Conservation (phyloP, 495 filamentous ascomycete species). For the Chaetomium cochliodes region DNA sequence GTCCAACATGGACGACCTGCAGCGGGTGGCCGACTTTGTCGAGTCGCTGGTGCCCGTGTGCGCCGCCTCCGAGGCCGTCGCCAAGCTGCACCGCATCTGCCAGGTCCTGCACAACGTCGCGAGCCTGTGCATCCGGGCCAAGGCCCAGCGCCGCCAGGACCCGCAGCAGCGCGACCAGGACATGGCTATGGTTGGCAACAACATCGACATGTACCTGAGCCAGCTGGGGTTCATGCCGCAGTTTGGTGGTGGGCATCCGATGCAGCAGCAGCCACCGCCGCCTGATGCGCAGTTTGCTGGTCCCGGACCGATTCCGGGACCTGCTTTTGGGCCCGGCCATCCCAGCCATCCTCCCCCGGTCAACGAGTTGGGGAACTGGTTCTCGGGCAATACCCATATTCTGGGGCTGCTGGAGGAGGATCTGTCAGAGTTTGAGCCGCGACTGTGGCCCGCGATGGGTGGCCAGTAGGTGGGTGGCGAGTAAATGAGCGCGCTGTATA, state of each 20-base stretch:
- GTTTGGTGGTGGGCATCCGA: not conserved
- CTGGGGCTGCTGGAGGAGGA: slow-evolving; percentile 63
- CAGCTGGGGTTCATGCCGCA: slow-evolving; percentile 61
- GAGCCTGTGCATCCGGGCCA: slow-evolving; percentile 60
- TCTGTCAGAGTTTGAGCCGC: slow-evolving; percentile 48
- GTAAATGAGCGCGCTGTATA: not conserved
- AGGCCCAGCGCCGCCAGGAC: slow-evolving; percentile 41
- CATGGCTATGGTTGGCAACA: slow-evolving; percentile 53
- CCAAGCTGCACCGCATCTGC: slow-evolving; percentile 59
- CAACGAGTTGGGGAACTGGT: slow-evolving; percentile 63
- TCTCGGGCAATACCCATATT: slow-evolving; percentile 64
- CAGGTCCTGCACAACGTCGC: slow-evolving; percentile 62
- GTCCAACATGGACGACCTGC: slow-evolving; percentile 48
- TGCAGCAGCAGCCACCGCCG: not conserved
- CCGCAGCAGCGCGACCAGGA: slow-evolving; percentile 29
- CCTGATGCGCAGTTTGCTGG: slow-evolving; percentile 9
- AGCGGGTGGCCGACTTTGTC: slow-evolving; percentile 56
- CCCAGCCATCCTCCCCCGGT: slow-evolving; percentile 41
- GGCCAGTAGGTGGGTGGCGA: not conserved
- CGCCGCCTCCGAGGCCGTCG: slow-evolving; percentile 55
- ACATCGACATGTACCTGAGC: slow-evolving; percentile 64
- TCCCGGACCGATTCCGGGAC: slow-evolving; percentile 12
- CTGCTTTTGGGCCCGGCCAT: slow-evolving; percentile 32
- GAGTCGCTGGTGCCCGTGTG: slow-evolving; percentile 53
- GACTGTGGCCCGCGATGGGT: slow-evolving; percentile 30